These are phyloP conservation scores for Rhizoclosmatium sp. DNA, from an alignment of 192 early-diverging fungal genomes.

Conservation along the genomic window DNA sequence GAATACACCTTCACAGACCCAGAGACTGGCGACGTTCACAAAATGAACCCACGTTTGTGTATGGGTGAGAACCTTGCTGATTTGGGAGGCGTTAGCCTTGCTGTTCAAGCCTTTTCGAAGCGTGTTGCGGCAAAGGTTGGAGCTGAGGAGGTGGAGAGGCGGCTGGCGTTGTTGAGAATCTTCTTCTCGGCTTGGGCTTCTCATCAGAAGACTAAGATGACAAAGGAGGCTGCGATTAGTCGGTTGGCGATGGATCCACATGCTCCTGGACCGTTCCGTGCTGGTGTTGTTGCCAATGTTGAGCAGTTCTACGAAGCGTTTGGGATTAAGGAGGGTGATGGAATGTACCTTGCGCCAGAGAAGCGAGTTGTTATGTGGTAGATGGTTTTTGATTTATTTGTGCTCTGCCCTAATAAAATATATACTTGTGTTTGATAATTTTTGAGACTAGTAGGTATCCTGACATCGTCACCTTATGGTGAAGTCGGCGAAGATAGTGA, in stretches of 20 bases:
- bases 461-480: no score
- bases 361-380: constrained; percentile 32
- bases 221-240: constrained; percentile 14
- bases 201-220: constrained; percentile 11
- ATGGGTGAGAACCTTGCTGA: constrained; percentile 53
- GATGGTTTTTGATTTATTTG: no score
- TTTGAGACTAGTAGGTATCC: no score
- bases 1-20: constrained; percentile 21
- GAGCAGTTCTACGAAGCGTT: constrained; percentile 27
- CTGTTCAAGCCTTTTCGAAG: constrained; percentile 13
- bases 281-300: constrained; percentile 20
- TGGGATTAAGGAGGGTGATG: constrained; percentile 20
- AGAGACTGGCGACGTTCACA: constrained; percentile 32
- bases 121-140: neutral
- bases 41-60: constrained; percentile 12
- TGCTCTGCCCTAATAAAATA: no score
- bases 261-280: constrained; percentile 8
- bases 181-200: constrained; percentile 25
- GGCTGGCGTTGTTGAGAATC: neutral
- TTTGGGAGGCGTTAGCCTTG: constrained; percentile 42
- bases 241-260: constrained; percentile 25
- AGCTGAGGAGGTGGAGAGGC: no score
- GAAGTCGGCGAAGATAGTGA: no score
- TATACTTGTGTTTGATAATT: no score
- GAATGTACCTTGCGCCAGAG: constrained; percentile 3